These are phyloP conservation scores for Kodamaea kakaduensis DNA, from an alignment of 805 yeast genomes.

Conservation along the genomic window DNA sequence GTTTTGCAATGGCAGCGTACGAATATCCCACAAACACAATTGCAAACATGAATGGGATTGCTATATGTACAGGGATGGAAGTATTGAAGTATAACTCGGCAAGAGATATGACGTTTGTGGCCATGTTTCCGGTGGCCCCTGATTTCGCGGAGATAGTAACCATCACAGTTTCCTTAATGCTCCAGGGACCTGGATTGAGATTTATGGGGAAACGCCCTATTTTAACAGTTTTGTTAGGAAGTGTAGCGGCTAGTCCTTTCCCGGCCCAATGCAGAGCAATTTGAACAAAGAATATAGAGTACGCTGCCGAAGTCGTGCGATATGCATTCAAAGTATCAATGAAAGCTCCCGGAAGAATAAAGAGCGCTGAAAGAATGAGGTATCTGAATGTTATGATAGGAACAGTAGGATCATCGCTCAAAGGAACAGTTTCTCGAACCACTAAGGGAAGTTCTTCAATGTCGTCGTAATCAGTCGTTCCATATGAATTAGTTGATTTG, in stretches of 20 bases:
- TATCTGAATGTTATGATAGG: conserved; percentile 38
- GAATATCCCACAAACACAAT: conserved; percentile 53
- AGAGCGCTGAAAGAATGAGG: conserved; percentile 29
- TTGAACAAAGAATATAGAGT: conserved; percentile 50
- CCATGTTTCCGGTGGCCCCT: conserved; percentile 51
- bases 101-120: conserved; percentile 44
- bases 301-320: conserved; percentile 46
- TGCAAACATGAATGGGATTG: conserved; percentile 46
- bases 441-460: conserved; percentile 26
- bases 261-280: conserved; percentile 47
- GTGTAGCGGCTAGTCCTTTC: conserved; percentile 37
- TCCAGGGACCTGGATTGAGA: conserved; percentile 54
- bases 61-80: conserved; percentile 32
- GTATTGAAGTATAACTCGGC: conserved; percentile 43
- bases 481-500: neutral
- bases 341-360: conserved; percentile 41
- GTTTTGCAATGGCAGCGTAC: conserved; percentile 48
- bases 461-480: conserved; percentile 13
- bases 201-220: conserved; percentile 24
- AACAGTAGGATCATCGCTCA: conserved; percentile 36
- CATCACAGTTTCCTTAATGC: conserved; percentile 50
- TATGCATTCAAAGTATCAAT: conserved; percentile 40
- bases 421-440: conserved; percentile 34
- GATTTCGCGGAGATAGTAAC: conserved; percentile 50
- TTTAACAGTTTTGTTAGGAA: conserved; percentile 31